Base-by-base conservation (phyloP, 140 eudicot genomes). In the Eryngium alpinum region DNA sequence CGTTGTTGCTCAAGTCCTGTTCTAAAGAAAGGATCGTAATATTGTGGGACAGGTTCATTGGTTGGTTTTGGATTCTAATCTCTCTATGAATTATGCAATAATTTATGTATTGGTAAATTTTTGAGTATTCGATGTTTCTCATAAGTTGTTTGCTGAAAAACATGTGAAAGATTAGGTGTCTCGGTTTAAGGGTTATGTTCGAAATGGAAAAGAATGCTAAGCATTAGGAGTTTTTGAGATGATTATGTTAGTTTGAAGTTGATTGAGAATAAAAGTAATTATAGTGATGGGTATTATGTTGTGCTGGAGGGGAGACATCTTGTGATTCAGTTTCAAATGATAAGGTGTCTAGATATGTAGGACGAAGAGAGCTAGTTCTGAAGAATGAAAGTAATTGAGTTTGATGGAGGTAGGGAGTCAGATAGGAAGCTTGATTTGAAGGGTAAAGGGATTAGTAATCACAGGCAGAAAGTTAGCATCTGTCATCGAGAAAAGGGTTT, bases 241-340 rank as follows among this genome's bases (percentile, higher is more conserved):
- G 83, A 83, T 4, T 82, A 72, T 81, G 13, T 51, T 9, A 80
- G 46, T 83, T 31, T 88, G 72, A 84, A 86, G 83, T 79, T 89
- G 77, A 78, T 77, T 13, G 78, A 76, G 27, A 83, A 56, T 79
- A 70, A 53, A 46, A 72, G 57, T 43, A 14, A 38, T 70, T 29
- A 46, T 75, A 85, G 59, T 33, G 75, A 82, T 69, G 85, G 86
- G 79, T 34, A 69, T 69, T 69, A 83, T 82, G 79, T 76, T 77
- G 92, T 87, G 34, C 66, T 85, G 9, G 94, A 91, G 69, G 90
- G 88, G 95, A 93, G 76, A 90, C 90, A 10, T 93, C 98, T 4
- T 80, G 94, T 84, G 88, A 96, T 65, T 90, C 95, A 4, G 79
- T 73, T 59, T 86, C 92, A 0, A 88, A 87, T 85, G 88, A 80